Base-by-base conservation (phyloP, 257 asterid species). In the Solanum chilense region DNA sequence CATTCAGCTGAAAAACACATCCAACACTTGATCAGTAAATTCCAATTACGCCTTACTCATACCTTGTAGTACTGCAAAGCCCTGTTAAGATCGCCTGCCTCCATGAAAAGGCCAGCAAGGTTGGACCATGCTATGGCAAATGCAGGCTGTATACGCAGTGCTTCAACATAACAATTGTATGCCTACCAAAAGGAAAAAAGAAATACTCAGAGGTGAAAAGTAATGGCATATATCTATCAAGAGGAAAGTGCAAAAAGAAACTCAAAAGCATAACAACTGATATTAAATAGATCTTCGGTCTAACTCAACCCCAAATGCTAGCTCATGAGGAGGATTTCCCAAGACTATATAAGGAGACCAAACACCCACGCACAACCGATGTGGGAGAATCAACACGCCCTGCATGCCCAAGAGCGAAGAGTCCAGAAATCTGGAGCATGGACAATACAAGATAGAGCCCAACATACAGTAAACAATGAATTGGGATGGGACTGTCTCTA, bases 51-150 rank as follows among this genome's bases (percentile, higher is more conserved):
- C 69, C 44, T 78, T 80, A 83, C 86, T 68, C 68, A 83, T 86
- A 94, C 99, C 98, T 96, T 96, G 91, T 97, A 97, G 92, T 97
- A 97, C 89, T 97, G 99, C 95, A 95, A 89, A 87, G 99, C 98
- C 91, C 98, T 91, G 89, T 90, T 94, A 83, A 93, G 95, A 92
- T 97, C 99, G 71, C 99, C 98, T 25, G 96, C 94, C 90, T 97
- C 99, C 99, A 96, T 97, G 89, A 93, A 96, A 90, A 97, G 94
- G 47, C 98, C 98, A 91, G 99, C 99, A 89, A 97, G 98, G 92
- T 96, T 96, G 92, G 99, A 97, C 99, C 99, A 97, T 52, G 99
- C 99, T 88, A 97, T 93, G 88, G 99, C 99, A 93, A 97, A 97
- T 35, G 95, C 91, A 83, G 99, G 99, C 80, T 97, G 98, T 89